Base-by-base conservation (phyloP, 192 early-diverging fungal genomes). In the Thoreauomyces humboldtii region DNA sequence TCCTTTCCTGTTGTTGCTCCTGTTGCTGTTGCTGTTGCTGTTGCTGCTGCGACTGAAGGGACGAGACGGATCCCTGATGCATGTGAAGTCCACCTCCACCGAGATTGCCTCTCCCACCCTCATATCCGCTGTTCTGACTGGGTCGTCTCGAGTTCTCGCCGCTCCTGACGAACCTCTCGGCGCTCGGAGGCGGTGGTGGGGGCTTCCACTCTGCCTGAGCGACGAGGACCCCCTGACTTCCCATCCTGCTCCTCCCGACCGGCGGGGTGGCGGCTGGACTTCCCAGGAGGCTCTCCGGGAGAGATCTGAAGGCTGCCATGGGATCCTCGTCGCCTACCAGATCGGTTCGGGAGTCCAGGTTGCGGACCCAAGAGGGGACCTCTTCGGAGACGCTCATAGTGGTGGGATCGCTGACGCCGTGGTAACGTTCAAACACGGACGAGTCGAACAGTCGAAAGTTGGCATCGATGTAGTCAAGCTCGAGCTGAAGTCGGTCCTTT, bases 391-490 rank as follows among this genome's bases (percentile, higher is more conserved):
- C 80, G 5, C 73, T 61, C 21, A 78, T 86, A 55, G 88, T 87
- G n/a, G 86, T 61, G 57, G 84, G 76, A 0, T 84, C 81, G 47
- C 82, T 74, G 63, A 90, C 90, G 6, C 58, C 58, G 1, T 25
- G 14, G 46, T 68, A 68, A 53, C 77, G 76, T 48, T 93, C 90
- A 69, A 86, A 91, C 47, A 93, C 85, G 36, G 86, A 83, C 60
- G 84, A 94, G 71, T 94, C 92, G 76, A 92, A 96, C 2, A 81
- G 65, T 36, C 83, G 80, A 70, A 93, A 96, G 35, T 82, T 70
- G 17, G 79, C 83, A 55, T 88, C 77, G 31, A 96, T 87, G 34
- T 81, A 67, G 37, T 86, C 77, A 73, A 92, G 81, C 66, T 91
- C 89, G 21, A 74, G 71, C 34, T 77, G 76, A 43, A 79, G 48